Percentiles rank a stretch among this genome's conserved stretches.
Conservation (phyloP, 73 alveolate genomes). For the Uronychia setigera region DNA sequence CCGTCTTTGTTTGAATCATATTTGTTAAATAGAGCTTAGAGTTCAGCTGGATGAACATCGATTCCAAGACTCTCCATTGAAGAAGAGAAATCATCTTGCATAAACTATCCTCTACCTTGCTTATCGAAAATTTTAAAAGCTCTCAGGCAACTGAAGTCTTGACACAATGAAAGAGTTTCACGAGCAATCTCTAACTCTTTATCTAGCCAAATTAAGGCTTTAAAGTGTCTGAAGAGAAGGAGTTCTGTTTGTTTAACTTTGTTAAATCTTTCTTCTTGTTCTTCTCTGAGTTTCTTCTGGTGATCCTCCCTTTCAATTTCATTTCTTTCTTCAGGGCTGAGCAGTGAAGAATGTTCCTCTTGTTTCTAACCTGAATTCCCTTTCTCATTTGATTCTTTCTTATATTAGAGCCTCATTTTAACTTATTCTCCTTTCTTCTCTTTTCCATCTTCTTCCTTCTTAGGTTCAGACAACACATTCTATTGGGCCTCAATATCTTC, state of each 20-base stretch:
- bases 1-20: not conserved
- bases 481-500: not conserved
- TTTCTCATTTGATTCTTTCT: not conserved
- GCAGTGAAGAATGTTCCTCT: not conserved
- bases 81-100: not conserved
- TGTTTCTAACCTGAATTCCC: not conserved
- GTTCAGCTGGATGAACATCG: not conserved
- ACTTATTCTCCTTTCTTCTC: not conserved
- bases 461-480: not conserved
- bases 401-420: not conserved
- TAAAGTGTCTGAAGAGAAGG: not conserved
- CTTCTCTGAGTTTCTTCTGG: not conserved
- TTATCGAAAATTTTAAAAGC: not conserved
- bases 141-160: not conserved
- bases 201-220: not conserved
- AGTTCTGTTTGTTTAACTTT: not conserved
- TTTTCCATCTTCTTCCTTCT: not conserved
- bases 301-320: not conserved
- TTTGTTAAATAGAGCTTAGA: too few species aligned
- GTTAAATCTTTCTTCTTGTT: not conserved
- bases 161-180: not conserved
- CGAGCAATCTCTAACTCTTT: not conserved
- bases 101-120: not conserved
- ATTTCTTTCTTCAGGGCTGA: not conserved
- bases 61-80: not conserved